Base-by-base conservation (phyloP, 1,139 yeast species). In the Diutina scorzettiae region DNA sequence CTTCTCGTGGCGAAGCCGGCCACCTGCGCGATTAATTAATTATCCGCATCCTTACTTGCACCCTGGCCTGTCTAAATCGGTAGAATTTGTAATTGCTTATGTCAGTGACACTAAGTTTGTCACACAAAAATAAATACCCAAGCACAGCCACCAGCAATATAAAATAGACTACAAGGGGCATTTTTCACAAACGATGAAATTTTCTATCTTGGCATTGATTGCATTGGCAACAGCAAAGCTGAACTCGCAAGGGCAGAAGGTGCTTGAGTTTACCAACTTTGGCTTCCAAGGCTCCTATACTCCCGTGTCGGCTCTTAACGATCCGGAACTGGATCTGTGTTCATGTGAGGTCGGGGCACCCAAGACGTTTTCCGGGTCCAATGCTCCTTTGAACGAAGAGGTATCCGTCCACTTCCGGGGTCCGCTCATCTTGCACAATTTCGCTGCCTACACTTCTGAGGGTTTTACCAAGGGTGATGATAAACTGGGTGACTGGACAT, bases 351-450 rank as follows among this genome's bases (percentile, higher is more conserved):
- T 23, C 59, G 58, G 77, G n/a, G 71, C 73, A 43, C 53, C 63
- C 17, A 52, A 74, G 14, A 63, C 63, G 17, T 83, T 34, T 63
- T 71, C 82, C 14, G 97, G 97, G 41, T 47, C 76, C 24, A 66
- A 85, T 56, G 66, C 95, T 41, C 97, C 97, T 29, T 66, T 89
- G 47, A 78, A 86, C 62, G 95, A 86, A 63, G 96, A 86, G 59
- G 66, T 89, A 42, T 80, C 95, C 16, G 83, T 91, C 44, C 97
- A 89, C 61, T 85, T 89, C 70, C 78, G 97, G 64, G 98, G 97
- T 44, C 98, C 97, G 25, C 60, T 91, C 50, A 69, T 74, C 46
- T 73, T 89, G 57, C 65, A 71, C 54, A 83, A 84, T 62, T 86
- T 91, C 57, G 96, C 87, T 51, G 82, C 69, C 48, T 81, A 79